Conservation (phyloP, 2,329 filamentous ascomycete species). For the Teratosphaeria nubilosa region DNA sequence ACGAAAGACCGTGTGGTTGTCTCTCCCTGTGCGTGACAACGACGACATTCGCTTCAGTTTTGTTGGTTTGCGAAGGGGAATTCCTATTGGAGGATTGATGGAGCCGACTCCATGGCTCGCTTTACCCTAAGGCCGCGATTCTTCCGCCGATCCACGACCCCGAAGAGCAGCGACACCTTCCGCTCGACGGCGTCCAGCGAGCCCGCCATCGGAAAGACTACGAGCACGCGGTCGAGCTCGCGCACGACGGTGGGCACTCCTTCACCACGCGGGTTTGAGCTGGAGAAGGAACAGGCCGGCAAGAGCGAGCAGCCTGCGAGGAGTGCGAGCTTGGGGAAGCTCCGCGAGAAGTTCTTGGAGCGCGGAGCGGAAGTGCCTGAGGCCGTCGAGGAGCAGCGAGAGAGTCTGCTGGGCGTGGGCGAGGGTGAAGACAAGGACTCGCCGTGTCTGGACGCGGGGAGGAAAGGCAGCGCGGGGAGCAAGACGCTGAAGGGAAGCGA, state of each 20-base stretch:
- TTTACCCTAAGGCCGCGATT: conserved; percentile 12
- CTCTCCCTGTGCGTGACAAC: neutral
- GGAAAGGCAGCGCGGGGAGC: neutral
- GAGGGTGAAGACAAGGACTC: conserved; percentile 6
- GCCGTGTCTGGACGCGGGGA: neutral
- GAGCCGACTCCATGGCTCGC: conserved; percentile 8
- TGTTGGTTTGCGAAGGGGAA: neutral
- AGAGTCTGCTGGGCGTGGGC: conserved; percentile 5
- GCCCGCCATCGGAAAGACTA: conserved; percentile 3
- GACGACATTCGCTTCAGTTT: neutral
- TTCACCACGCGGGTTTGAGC: neutral
- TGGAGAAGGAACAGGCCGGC: neutral
- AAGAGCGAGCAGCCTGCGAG: neutral
- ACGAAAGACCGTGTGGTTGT: neutral
- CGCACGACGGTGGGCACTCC: neutral
- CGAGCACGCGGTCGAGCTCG: neutral
- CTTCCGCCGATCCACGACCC: conserved; percentile 12
- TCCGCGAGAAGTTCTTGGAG: conserved; percentile 12
- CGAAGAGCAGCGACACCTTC: conserved; percentile 11
- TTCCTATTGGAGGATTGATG: neutral
- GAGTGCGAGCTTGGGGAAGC: conserved; percentile 7
- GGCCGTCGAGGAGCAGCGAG: conserved; percentile 9
- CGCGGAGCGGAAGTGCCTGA: conserved; percentile 8
- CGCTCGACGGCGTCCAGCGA: conserved; percentile 10
- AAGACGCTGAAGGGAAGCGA: neutral